Evolutionary conservation across 1,284 basidiomycete species (phyloP).

Genomic region (Paramarasmius palmivorus): DNA sequence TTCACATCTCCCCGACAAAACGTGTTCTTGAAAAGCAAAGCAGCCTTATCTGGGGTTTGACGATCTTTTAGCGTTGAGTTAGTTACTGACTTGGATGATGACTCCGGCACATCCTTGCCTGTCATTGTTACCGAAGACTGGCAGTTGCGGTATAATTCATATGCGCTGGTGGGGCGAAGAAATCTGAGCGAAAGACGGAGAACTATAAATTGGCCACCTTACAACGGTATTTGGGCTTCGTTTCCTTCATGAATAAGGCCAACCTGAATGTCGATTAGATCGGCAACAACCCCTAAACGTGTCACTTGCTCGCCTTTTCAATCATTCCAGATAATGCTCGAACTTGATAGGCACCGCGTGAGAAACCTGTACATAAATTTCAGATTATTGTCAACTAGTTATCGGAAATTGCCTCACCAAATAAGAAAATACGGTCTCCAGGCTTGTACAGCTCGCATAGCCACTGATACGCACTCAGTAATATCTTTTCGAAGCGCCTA

Average conservation of each 20-base stretch:
- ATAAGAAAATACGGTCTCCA: conserved; percentile 36
- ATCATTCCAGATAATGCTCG: conserved; percentile 33
- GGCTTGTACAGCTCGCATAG: conserved; percentile 33
- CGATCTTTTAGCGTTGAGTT: no score
- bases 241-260: conserved; percentile 34
- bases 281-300: no score
- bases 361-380: conserved; percentile 28
- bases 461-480: conserved; percentile 40
- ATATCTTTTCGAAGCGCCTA: conserved; percentile 34
- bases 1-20: conserved; percentile 23
- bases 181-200: no score
- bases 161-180: conserved; percentile 23
- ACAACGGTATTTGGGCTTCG: conserved; percentile 37
- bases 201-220: no score
- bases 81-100: no score
- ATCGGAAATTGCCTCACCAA: conserved; percentile 25
- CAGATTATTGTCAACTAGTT: background rate
- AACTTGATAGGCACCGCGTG: conserved; percentile 36
- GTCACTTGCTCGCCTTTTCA: conserved; percentile 21
- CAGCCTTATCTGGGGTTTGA: background rate
- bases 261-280: conserved; percentile 20
- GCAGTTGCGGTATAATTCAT: conserved; percentile 25
- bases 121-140: no score
- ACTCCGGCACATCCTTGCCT: no score
- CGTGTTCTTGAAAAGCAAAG: conserved; percentile 25